phyloP scores from a whole-genome alignment of 1,284 basidiomycete genomes.

The Wallemia mellicola region DNA sequence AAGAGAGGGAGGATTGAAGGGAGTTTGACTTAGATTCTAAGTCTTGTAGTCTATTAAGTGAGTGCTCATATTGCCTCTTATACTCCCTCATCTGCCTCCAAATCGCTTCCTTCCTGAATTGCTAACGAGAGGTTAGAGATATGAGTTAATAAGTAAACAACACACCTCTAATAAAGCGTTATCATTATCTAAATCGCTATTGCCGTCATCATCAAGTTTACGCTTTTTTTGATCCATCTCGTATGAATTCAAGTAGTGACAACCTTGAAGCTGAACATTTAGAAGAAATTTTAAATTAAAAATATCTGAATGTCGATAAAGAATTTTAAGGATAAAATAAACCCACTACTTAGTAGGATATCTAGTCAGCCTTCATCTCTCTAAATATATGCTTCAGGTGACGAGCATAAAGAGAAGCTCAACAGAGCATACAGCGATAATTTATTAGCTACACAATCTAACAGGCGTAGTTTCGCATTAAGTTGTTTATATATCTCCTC shows the following conservation, averaged over 20 bases:
- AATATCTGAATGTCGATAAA: background rate
- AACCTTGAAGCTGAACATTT: background rate
- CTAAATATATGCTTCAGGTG: background rate
- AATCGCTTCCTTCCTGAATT: constrained; percentile 67
- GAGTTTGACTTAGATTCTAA: constrained; percentile 39
- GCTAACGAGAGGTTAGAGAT: constrained; percentile 16
- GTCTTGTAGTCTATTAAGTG: constrained; percentile 32
- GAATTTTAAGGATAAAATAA: too few species aligned
- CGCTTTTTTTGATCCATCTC: background rate
- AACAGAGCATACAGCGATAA: background rate
- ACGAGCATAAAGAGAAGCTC: background rate
- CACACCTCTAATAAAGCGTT: constrained; percentile 1
- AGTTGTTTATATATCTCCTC: background rate
- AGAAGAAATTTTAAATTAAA: too few species aligned
- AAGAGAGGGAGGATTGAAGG: constrained; percentile 45
- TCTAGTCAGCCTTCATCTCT: too few species aligned
- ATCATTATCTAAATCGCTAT: background rate
- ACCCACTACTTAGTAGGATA: too few species aligned
- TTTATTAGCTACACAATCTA: background rate
- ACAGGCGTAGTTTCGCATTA: background rate
- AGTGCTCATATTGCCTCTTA: constrained; percentile 44
- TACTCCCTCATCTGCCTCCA: constrained; percentile 75
- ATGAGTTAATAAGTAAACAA: background rate
- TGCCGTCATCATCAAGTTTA: background rate
- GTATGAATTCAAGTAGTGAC: background rate